Evolutionary conservation across 2,329 filamentous ascomycete genomes (phyloP), one percentile per base, ranked within the genome.

Genomic region (Colletotrichum spaethianum): DNA sequence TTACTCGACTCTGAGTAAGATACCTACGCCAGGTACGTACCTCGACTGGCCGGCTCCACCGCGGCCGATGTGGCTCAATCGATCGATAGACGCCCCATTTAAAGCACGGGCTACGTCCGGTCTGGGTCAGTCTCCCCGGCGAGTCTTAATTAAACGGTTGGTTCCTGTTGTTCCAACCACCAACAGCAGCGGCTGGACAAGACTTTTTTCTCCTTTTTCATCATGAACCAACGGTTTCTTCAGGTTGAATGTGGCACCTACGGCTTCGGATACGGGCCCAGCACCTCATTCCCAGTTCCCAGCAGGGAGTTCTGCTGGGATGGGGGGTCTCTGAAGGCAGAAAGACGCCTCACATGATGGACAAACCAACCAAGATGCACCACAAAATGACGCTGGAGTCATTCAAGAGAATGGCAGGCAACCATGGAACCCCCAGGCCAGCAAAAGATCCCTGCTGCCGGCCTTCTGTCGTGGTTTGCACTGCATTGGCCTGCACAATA

Each of bases 91-190:
- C 31, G 53, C 14, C 33, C 65, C 44, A 63, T 44, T 56, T 69
- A 14, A 48, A 46, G 65, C 65, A 72, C 53, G 66, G 65, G 53
- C 59, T 63, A 52, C 28, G 20, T 69, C 69, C 65, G 46, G 64
- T 72, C 65, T 64, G 46, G 69, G 69, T 63, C 46, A 59, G 16
- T 33, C 28, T 69, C 53, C 65, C 69, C 38, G 59, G 60, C 38
- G 18, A 63, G 50, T 69, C 59, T 70, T 64, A 55, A 60, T 68
- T 63, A 64, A 69, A 69, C 60, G 69, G 66, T 63, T 72, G 69
- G 69, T 53, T 72, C 64, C 48, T 31, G n/a, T 52, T 63, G 31
- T 64, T 70, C 53, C 69, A 53, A 72, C 67, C 50, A 70, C 62
- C 62, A 70, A 70, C 67, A 46, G 42, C 46, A 44, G 5, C 31